A percentile compares a stretch with the other conserved stretches of the same genome.
phyloP scores from a whole-genome alignment of 148 eudicot species.

The Gaultheria prostrata region DNA sequence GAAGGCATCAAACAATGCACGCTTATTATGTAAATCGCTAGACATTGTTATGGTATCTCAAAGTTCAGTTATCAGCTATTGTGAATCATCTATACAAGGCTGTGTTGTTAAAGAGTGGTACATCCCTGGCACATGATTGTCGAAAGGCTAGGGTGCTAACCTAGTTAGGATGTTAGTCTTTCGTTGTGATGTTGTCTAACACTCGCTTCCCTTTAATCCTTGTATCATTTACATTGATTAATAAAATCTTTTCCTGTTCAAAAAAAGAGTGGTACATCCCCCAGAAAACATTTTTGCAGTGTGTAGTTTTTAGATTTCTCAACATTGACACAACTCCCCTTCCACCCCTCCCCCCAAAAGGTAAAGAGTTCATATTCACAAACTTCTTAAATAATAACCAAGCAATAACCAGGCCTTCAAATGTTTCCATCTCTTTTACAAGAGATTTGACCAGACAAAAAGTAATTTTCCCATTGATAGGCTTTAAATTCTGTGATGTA shows the following conservation, averaged over 20 bases:
- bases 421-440: not conserved
- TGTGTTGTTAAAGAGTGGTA: not conserved
- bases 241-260: too few species aligned
- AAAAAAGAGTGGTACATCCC: not conserved
- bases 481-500: not conserved
- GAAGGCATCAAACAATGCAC: not conserved
- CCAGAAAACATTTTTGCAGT: not conserved
- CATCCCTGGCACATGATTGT: too few species aligned
- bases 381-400: not conserved
- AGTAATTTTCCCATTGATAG: not conserved
- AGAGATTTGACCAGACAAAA: slow-evolving; percentile 1
- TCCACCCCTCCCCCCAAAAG: not conserved
- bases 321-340: not conserved
- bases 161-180: too few species aligned
- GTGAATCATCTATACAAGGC: not conserved
- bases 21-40: not conserved
- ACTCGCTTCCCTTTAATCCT: too few species aligned
- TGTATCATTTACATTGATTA: too few species aligned
- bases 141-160: too few species aligned
- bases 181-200: too few species aligned
- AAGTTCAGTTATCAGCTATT: not conserved
- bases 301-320: not conserved
- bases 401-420: not conserved
- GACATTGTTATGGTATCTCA: not conserved
- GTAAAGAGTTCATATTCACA: not conserved